Evolutionary conservation across 108 stramenopile genomes (phyloP).

Genomic region (Nannochloropsis gaditana): DNA sequence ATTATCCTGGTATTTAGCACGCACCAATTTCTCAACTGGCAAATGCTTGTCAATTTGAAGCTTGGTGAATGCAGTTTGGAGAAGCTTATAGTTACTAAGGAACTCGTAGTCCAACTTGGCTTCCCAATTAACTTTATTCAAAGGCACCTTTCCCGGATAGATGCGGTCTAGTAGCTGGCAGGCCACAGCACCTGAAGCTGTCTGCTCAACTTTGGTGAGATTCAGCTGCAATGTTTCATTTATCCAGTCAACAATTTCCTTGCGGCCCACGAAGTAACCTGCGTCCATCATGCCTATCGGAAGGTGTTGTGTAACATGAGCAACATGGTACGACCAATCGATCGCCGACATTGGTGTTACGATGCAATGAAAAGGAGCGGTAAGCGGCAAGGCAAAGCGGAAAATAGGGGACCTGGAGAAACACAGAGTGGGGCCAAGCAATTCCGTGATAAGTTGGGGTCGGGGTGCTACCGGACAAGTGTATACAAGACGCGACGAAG

Average conservation of each 20-base stretch:
- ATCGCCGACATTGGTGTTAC: no score
- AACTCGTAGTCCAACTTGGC: conserved; percentile 78
- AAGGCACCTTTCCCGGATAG: conserved; percentile 79
- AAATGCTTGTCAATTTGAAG: conserved; percentile 69
- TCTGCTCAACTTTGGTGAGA: conserved; percentile 91
- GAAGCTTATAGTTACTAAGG: conserved; percentile 89
- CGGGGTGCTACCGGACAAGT: no score
- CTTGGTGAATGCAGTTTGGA: conserved; percentile 84
- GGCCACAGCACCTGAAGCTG: conserved; percentile 86
- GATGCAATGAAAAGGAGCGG: no score
- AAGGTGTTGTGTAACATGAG: no score
- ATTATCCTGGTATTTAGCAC: conserved; percentile 94
- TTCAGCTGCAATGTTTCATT: conserved; percentile 78
- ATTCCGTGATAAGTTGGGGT: no score
- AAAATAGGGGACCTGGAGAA: no score
- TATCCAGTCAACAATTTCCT: conserved; percentile 88
- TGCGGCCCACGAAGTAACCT: conserved; percentile 93
- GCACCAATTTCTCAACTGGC: conserved; percentile 73
- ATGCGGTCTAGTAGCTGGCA: conserved; percentile 90
- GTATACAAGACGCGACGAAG: no score
- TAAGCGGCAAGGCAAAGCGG: no score
- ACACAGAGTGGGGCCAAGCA: no score
- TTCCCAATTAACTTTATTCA: conserved; percentile 88
- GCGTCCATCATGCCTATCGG: conserved; percentile 88
- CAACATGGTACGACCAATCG: no score